phyloP scores from a whole-genome alignment of 169 alveolate genomes.

The Cryptosporidium ryanae region DNA sequence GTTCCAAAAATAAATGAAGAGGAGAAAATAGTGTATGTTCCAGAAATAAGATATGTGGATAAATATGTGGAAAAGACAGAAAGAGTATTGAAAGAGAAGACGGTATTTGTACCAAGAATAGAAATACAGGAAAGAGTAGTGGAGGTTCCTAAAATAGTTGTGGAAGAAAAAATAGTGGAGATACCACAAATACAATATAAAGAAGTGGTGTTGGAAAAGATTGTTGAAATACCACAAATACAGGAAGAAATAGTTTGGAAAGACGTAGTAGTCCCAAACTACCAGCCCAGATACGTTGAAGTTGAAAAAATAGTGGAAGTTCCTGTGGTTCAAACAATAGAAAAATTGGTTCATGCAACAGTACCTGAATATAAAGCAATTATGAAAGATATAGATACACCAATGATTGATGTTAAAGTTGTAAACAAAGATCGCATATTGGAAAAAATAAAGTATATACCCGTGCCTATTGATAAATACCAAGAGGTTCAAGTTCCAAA shows the following conservation, averaged over 20 bases:
- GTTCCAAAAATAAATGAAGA: constrained; percentile 70
- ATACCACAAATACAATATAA: constrained; percentile 66
- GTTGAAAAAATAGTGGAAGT: constrained; percentile 53
- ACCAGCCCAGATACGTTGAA: constrained; percentile 60
- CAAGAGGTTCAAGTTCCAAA: constrained; percentile 74
- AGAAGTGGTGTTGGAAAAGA: constrained; percentile 55
- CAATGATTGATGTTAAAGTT: constrained; percentile 33
- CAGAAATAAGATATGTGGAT: constrained; percentile 72
- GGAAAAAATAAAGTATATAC: constrained; percentile 55
- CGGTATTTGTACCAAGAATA: constrained; percentile 52
- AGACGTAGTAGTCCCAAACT: constrained; percentile 67
- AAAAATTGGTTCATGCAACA: constrained; percentile 58
- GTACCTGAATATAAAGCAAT: constrained; percentile 52
- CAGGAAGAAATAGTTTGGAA: constrained; percentile 65
- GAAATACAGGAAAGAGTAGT: constrained; percentile 69
- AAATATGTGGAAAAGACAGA: constrained; percentile 48
- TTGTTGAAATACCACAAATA: constrained; percentile 61
- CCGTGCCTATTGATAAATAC: constrained; percentile 62
- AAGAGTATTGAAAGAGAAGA: constrained; percentile 58
- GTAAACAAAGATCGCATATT: constrained; percentile 40
- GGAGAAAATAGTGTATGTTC: constrained; percentile 57
- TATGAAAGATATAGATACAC: constrained; percentile 48
- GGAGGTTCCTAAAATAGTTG: constrained; percentile 68
- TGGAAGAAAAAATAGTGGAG: constrained; percentile 57
- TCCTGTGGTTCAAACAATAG: constrained; percentile 59